phyloP scores from a whole-genome alignment of 1,284 basidiomycete species.

The Ceratorhiza oryzae-sativae region DNA sequence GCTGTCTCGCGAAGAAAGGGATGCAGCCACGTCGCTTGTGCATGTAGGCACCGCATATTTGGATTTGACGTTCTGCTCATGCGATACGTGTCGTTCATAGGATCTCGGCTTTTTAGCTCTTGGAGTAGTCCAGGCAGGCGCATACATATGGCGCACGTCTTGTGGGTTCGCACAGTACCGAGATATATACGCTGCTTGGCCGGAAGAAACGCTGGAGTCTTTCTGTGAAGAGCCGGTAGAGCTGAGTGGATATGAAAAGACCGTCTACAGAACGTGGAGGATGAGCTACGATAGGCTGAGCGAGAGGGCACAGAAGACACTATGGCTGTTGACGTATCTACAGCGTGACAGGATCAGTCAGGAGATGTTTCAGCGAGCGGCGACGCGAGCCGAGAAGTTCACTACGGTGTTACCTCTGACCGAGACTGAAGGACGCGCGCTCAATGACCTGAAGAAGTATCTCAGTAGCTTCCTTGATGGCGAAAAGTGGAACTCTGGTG shows the following conservation, averaged over 20 bases:
- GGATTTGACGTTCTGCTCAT: no score
- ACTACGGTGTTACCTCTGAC: neutral
- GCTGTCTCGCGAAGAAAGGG: neutral
- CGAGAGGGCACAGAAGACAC: neutral
- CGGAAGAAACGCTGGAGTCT: neutral
- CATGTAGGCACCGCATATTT: no score
- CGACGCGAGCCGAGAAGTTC: neutral
- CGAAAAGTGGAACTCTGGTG: neutral
- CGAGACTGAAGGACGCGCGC: no score
- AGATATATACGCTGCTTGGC: neutral
- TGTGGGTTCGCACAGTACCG: neutral
- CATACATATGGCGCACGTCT: constrained; percentile 11
- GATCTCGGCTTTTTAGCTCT: constrained; percentile 20
- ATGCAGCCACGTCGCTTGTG: neutral
- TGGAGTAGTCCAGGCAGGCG: constrained; percentile 24
- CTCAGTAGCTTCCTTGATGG: neutral
- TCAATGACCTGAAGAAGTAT: neutral
- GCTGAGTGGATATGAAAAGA: constrained; percentile 3
- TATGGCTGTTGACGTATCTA: neutral
- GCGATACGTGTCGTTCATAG: neutral
- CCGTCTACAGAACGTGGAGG: constrained; percentile 3
- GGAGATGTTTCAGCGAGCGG: neutral
- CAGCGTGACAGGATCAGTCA: neutral
- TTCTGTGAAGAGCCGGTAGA: neutral
- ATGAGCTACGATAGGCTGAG: constrained; percentile 11